Evolutionary conservation across 2,329 filamentous ascomycete species (phyloP).

Genomic region (Phaeosphaeria sp.): DNA sequence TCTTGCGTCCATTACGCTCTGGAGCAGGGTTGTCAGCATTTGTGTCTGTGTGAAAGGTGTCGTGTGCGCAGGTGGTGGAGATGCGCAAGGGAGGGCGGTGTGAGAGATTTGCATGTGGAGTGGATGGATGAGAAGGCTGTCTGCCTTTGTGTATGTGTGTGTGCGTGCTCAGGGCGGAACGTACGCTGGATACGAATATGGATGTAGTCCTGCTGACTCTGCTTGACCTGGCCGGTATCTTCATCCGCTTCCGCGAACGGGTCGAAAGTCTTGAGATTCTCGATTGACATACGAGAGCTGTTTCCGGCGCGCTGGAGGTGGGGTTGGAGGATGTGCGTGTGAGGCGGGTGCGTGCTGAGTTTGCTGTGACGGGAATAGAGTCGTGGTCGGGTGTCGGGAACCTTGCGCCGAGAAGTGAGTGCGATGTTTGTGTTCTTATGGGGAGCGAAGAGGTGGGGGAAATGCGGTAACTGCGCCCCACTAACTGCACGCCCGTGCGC

Average conservation of each 20-base stretch:
- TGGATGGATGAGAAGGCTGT: not conserved
- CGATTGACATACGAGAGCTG: slow-evolving; percentile 42
- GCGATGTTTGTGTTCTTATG: slow-evolving; percentile 9
- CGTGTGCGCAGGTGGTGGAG: not conserved
- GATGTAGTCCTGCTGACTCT: slow-evolving; percentile 91
- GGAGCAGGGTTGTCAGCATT: slow-evolving; percentile 50
- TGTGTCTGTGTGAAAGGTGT: not conserved
- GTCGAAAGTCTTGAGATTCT: slow-evolving; percentile 66
- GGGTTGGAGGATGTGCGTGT: slow-evolving; percentile 18
- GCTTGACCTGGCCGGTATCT: slow-evolving; percentile 93
- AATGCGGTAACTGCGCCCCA: slow-evolving; percentile 18
- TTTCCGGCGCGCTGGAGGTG: slow-evolving; percentile 31
- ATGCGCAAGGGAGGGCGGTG: not conserved
- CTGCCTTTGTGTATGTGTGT: not conserved
- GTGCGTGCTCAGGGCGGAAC: slow-evolving; percentile 50
- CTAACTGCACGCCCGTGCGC: slow-evolving; percentile 6
- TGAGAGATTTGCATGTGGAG: not conserved
- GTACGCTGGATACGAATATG: slow-evolving; percentile 99
- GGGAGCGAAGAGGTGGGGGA: slow-evolving; percentile 23
- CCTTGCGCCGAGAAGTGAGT: slow-evolving; percentile 10
- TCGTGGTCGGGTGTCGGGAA: slow-evolving; percentile 10
- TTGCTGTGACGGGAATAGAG: slow-evolving; percentile 14
- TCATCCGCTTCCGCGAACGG: slow-evolving; percentile 99
- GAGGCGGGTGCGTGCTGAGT: slow-evolving; percentile 8
- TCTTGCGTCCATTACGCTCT: slow-evolving; percentile 99